Base-by-base conservation (phyloP, 345 rosid species). In the Pelargonium nanum region DNA sequence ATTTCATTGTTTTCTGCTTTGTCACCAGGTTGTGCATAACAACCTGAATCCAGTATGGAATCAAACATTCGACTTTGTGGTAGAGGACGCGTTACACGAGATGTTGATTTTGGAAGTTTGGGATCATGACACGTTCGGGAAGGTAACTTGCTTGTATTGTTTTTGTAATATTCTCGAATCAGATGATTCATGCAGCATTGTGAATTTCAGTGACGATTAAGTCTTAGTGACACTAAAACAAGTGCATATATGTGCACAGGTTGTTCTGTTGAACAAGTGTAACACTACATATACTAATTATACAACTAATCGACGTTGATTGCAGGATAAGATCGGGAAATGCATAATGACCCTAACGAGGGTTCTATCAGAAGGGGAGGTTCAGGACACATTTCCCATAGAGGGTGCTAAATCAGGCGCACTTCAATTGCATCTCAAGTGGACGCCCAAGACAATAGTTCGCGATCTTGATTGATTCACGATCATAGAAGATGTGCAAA, bases 91-190 rank as follows among this genome's bases (percentile, higher is more conserved):
- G 62, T 79, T 90, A 51, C 99, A 94, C 63, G 99, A 94, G 50
- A 86, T 94, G 99, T 86, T 94, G 62, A 82, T 94, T 51, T 72
- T 81, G 53, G 99, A 94, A 85, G 79, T 94, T 19, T 89, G 81
- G 80, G 99, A 94, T 74, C 97, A 94, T 45, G 99, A 94, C 78
- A 86, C 99, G 34, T 94, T 90, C 67, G 97, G 99, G 71, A 94
- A 94, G 96, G 99, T 94, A 81, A 63, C 24, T 22, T 6, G n/a
- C 4, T 53, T 55, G 15, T 40, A 9, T 9, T 40, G 17, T 40
- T 40, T 40, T 40, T 40, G 48, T 40, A 17, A n/a, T n/a, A n/a
- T n/a, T n/a, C n/a, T n/a, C n/a, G n/a, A n/a, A n/a, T n/a, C n/a
- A n/a, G n/a, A n/a, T n/a, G n/a, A n/a, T n/a, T n/a, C n/a, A n/a